Base-by-base conservation (phyloP, 1,284 basidiomycete species). In the Anthracocystis setariae region DNA sequence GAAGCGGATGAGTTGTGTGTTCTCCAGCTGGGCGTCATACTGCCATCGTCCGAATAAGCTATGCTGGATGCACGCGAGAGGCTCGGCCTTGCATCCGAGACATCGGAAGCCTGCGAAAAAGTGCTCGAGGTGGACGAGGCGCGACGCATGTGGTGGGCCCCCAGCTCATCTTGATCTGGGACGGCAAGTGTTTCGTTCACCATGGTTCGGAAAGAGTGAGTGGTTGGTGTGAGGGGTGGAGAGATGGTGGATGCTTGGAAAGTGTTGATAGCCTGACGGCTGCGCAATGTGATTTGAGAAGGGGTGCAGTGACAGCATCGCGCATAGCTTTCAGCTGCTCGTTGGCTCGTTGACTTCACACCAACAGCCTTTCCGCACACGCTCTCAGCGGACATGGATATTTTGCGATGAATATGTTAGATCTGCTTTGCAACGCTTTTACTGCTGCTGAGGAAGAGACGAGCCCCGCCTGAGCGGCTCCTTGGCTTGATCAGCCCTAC, bases 61-160 rank as follows among this genome's bases (percentile, higher is more conserved):
- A 65, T 44, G 35, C 68, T 71, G 15, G 62, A 65, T 3, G 68
- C 62, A 35, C 68, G 58, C 8, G 68, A 71, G 10, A 71, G 42
- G 0, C 38, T 58, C 7, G 68, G 68, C 5, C 62, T n/a, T 7
- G 3, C 29, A 20, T 24, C 18, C 9, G 42, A n/a, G 17, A 49
- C 38, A 21, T 37, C 57, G 9, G 64, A 67, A n/a, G n/a, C n/a
- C n/a, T n/a, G n/a, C n/a, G n/a, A n/a, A 25, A 57, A 57, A 23
- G 24, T 29, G 21, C 57, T 62, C 7, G 59, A 62, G 1, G 51
- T 45, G 1, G 65, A 68, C 2, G 54, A 59, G 50, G 51, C 25
- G 43, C 65, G 58, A 48, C 64, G 52, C 64, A 68, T 57, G 2
- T 42, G 21, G 4, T 23, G 25, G n/a, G 56, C 48, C 5, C 37